Evolutionary conservation across 83 land plant genomes (phyloP).

Genomic region (Picea abies): DNA sequence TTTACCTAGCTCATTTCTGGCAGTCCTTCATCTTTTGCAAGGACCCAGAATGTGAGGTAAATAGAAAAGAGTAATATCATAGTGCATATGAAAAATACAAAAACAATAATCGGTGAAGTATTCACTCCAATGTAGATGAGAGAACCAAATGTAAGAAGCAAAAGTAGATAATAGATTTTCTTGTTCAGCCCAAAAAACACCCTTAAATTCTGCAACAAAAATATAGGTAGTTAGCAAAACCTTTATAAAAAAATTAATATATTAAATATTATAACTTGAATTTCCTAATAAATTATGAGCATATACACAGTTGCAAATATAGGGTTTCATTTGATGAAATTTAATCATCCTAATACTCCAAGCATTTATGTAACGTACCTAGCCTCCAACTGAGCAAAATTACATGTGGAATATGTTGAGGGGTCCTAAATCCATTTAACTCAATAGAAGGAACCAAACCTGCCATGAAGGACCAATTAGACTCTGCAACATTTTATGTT

Average conservation of each 20-base stretch:
- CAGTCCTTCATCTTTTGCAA: constrained; percentile 98
- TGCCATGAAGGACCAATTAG: too few relatives aligned
- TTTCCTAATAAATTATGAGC: not conserved
- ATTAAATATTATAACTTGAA: not conserved
- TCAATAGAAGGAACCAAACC: too few relatives aligned
- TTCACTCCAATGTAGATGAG: constrained; percentile 76
- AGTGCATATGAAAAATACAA: constrained; percentile 75
- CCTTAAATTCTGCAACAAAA: constrained; percentile 63
- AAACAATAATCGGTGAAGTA: constrained; percentile 76
- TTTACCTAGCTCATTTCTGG: constrained; percentile 92
- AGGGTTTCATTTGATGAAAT: not conserved
- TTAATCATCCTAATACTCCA: not conserved
- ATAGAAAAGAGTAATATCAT: not conserved
- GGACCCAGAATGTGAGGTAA: constrained; percentile 60
- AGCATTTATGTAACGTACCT: not conserved
- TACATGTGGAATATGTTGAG: too few relatives aligned
- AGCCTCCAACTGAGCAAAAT: too few relatives aligned
- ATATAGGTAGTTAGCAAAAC: not conserved
- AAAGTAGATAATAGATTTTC: constrained; percentile 70
- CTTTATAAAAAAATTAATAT: not conserved
- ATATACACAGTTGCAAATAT: not conserved
- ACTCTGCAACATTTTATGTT: too few relatives aligned
- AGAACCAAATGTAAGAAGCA: constrained; percentile 54
- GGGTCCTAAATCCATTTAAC: too few relatives aligned
- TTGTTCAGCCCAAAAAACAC: constrained; percentile 59